Evolutionary conservation across 192 early-diverging fungal species (phyloP), one percentile per base, ranked within the genome.

Genomic region (Backusella psychrophila): DNA sequence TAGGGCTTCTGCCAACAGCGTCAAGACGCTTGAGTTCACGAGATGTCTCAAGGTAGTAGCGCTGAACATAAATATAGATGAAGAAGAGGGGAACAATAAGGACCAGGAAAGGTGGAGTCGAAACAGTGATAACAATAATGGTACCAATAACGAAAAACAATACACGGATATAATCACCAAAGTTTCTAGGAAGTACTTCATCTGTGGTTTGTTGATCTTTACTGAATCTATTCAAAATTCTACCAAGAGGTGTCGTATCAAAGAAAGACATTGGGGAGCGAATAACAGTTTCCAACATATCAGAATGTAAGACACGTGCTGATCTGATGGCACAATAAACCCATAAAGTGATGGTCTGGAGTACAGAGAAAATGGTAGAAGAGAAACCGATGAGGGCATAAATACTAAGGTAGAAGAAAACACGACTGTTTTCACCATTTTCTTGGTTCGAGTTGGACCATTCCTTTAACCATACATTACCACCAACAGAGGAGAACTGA

Each of bases 191-290:
- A 19, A 94, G 81, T 9, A 87, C 80, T 77, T 95, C 93, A 74
- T 96, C 96, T 9, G 94, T 83, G 21, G 90, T 91, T 79, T 91
- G 89, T 74, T 93, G 89, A 78, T 98, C 96, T 72, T 94, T 95
- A 69, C 93, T 92, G 80, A 98, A 96, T n/a, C 96, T 90, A 78
- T 98, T 95, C 31, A 96, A 78, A 75, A 97, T 90, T 65, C 96
- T 90, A 11, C 96, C 94, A 1, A 94, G 80, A 21, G 95, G 95
- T 1, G 95, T 95, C 17, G 82, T 83, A 63, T 93, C 93, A 80
- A 94, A 95, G 75, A 93, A 95, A 1, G 89, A 88, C 86, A 93
- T 92, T 15, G 94, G 93, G 0, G 91, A 86, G 2, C 63, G 74
- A 8, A 96, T 63, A 69, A 96, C 87, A 66, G 88, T 90, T 26